phyloP scores from a whole-genome alignment of 1,284 basidiomycete species.

The Fistulinella cinereoalba region DNA sequence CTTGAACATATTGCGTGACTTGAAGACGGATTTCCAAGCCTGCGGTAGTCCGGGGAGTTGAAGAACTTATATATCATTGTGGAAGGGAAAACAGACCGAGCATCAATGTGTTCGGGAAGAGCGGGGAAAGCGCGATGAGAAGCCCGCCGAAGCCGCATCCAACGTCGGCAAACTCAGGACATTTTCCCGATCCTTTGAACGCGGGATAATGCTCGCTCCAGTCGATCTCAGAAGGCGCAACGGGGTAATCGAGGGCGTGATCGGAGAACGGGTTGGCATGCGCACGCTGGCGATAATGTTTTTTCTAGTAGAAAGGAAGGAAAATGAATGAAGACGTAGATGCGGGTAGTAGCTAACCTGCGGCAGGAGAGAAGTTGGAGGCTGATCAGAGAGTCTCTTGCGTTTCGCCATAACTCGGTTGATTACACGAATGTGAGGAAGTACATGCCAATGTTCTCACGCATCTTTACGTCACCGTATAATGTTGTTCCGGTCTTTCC shows the following conservation, averaged over 20 bases:
- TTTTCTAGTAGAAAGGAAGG: constrained; percentile 59
- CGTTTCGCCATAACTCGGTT: constrained; percentile 20
- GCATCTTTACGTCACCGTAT: constrained; percentile 1
- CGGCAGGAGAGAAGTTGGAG: constrained; percentile 19
- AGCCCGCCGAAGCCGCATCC: constrained; percentile 98
- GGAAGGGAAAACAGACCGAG: constrained; percentile 62
- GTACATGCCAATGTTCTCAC: constrained; percentile 14
- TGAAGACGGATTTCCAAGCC: constrained; percentile 97
- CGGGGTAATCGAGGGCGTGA: constrained; percentile 88
- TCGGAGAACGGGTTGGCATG: constrained; percentile 99
- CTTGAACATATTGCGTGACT: constrained; percentile 94
- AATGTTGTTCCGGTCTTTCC: constrained; percentile 27
- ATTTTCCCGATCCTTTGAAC: constrained; percentile 54
- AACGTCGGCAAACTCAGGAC: constrained; percentile 94
- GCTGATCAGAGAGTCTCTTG: constrained; percentile 18
- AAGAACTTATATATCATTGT: background rate
- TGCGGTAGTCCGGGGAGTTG: constrained; percentile 31
- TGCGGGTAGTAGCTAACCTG: constrained; percentile 19
- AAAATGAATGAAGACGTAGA: background rate
- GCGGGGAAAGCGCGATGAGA: constrained; percentile 84
- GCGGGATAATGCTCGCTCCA: constrained; percentile 87
- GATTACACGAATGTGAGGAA: background rate
- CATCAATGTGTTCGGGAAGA: constrained; percentile 92
- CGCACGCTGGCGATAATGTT: constrained; percentile 94
- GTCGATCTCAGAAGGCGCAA: constrained; percentile 77